A percentile compares a stretch with the other conserved stretches of the same genome.
Evolutionary conservation across 108 stramenopile genomes (phyloP).

Genomic region (Nannochloropsis gaditana): DNA sequence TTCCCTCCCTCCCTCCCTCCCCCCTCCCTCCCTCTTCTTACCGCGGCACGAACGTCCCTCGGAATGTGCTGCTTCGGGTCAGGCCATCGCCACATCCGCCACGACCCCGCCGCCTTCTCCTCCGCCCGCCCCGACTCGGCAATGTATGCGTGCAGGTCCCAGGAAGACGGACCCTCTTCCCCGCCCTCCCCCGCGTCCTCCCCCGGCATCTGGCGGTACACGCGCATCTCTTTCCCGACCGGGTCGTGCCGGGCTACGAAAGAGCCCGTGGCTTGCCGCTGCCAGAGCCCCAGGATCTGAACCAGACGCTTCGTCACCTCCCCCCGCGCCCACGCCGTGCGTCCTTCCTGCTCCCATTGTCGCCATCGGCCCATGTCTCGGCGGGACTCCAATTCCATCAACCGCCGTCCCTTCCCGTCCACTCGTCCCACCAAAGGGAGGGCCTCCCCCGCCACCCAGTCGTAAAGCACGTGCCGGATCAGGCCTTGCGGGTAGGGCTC

Average conservation of each 20-base stretch:
- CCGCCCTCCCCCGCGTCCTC: background rate
- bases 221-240: background rate
- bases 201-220: background rate
- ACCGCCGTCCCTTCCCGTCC: background rate
- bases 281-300: background rate
- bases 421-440: background rate
- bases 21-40: background rate
- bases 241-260: background rate
- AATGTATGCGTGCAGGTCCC: background rate
- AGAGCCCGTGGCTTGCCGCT: background rate
- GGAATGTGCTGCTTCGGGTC: background rate
- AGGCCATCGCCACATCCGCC: slow-evolving; percentile 6
- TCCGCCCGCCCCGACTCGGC: background rate
- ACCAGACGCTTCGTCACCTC: background rate
- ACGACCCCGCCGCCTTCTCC: background rate
- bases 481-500: background rate
- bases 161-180: background rate
- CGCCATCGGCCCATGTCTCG: background rate
- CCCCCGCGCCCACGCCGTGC: background rate
- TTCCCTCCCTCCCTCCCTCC: background rate
- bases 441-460: background rate
- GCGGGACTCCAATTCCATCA: background rate
- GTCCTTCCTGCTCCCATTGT: background rate
- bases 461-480: background rate
- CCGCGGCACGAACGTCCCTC: background rate